A percentile compares a stretch with the other conserved stretches of the same genome.
Conservation (phyloP, 306 rosid genomes). For the Malus orientalis region DNA sequence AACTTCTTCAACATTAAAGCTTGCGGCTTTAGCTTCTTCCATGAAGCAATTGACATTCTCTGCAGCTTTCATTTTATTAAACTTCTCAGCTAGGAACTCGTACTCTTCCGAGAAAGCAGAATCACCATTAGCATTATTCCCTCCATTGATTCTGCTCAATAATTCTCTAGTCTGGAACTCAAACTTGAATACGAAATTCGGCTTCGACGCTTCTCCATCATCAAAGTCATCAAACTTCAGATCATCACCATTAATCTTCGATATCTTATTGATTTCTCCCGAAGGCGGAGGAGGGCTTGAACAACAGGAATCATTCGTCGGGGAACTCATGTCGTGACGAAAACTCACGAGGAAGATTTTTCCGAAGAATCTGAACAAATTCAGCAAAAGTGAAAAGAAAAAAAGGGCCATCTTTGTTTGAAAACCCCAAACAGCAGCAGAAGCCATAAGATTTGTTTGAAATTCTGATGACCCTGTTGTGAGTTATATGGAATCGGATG, state of each 20-base stretch:
- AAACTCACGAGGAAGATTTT: too few species aligned
- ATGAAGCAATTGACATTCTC: slow-evolving; percentile 34
- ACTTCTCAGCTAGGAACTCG: slow-evolving; percentile 29
- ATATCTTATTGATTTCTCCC: neutral
- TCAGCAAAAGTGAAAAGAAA: too few species aligned
- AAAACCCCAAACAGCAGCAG: too few species aligned
- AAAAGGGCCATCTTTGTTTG: too few species aligned
- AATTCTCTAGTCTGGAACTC: slow-evolving; percentile 57
- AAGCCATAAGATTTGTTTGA: too few species aligned
- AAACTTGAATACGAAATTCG: slow-evolving; percentile 54
- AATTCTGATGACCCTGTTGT: too few species aligned
- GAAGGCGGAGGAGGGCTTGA: neutral
- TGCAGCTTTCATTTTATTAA: slow-evolving; percentile 28
- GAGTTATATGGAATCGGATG: too few species aligned
- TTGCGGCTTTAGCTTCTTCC: slow-evolving; percentile 42
- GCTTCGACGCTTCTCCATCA: neutral
- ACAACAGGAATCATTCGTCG: neutral
- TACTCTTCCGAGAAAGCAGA: slow-evolving; percentile 16
- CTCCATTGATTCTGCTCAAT: slow-evolving; percentile 10
- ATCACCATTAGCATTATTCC: slow-evolving; percentile 12
- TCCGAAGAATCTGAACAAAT: too few species aligned
- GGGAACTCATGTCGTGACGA: too few species aligned
- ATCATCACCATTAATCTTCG: neutral
- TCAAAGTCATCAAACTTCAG: neutral
- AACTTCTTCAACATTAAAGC: slow-evolving; percentile 34